These are phyloP conservation scores for Neocatenulostroma microsporum DNA, from an alignment of 2,329 filamentous ascomycete genomes.

Conservation along the genomic window DNA sequence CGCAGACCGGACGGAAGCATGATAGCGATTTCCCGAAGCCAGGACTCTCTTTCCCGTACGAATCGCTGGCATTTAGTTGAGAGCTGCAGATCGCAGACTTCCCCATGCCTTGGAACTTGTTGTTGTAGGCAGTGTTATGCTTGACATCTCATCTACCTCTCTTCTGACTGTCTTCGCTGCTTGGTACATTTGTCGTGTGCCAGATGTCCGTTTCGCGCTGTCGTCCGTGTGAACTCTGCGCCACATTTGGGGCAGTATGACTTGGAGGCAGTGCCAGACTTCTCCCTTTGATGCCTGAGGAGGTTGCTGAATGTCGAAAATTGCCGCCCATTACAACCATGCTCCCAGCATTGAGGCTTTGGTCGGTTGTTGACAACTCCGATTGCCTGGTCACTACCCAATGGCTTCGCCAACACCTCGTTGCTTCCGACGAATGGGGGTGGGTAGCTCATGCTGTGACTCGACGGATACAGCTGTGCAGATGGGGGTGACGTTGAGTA, in stretches of 20 bases:
- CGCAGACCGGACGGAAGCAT: no score
- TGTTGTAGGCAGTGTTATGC: no score
- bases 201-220: conserved; percentile 78
- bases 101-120: no score
- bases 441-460: conserved; percentile 19
- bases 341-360: conserved; percentile 96
- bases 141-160: conserved; percentile 13
- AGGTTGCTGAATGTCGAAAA: conserved; percentile 97
- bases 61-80: no score
- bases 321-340: conserved; percentile 89
- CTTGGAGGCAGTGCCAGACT: conserved; percentile 83
- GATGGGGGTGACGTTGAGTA: conserved; percentile 20
- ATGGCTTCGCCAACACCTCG: conserved; percentile 17
- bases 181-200: conserved; percentile 83
- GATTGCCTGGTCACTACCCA: conserved; percentile 21
- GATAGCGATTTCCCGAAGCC: no score
- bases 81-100: no score
- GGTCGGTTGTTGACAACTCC: conserved; percentile 42
- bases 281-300: conserved; percentile 84
- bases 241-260: conserved; percentile 85
- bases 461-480: conserved; percentile 19
- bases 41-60: no score
- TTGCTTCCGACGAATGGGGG: conserved; percentile 18
- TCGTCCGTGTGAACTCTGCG: conserved; percentile 85
- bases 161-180: conserved; percentile 48